Conservation (phyloP, 164 flowering plant genomes). For the Vitis rupestris region DNA sequence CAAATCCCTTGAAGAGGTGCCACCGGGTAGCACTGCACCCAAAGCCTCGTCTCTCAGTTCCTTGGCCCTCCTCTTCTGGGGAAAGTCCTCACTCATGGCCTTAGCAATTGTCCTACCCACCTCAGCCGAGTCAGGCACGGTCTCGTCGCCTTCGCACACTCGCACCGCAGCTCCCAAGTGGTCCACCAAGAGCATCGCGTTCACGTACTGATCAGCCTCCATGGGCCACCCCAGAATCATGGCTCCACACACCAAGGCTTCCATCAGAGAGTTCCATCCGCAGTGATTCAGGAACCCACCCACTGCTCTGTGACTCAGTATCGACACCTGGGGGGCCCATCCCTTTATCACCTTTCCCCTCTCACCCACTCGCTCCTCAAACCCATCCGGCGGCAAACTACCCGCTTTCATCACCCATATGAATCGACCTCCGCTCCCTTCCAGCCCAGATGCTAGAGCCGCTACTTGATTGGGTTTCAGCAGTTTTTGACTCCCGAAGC, state of each 20-base stretch:
- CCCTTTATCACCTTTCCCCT: slow-evolving; percentile 35
- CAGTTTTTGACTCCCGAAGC: slow-evolving; percentile 47
- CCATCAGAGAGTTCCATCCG: slow-evolving; percentile 37
- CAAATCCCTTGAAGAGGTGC: slow-evolving; percentile 36
- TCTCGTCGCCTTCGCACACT: slow-evolving; percentile 35
- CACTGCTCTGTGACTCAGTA: slow-evolving; percentile 27
- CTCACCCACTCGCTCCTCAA: slow-evolving; percentile 39
- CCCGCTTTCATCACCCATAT: slow-evolving; percentile 42
- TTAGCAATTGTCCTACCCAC: slow-evolving; percentile 24
- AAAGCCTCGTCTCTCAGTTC: slow-evolving; percentile 25
- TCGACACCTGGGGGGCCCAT: slow-evolving; percentile 27
- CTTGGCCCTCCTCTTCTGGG: slow-evolving; percentile 22
- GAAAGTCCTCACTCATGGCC: slow-evolving; percentile 13
- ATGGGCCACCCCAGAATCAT: slow-evolving; percentile 38
- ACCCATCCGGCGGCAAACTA: slow-evolving; percentile 30
- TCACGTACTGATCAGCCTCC: slow-evolving; percentile 42
- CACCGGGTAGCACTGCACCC: slow-evolving; percentile 32
- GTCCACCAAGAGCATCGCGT: slow-evolving; percentile 41
- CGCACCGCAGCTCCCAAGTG: slow-evolving; percentile 31
- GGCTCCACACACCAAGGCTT: slow-evolving; percentile 27
- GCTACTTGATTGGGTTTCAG: slow-evolving; percentile 27
- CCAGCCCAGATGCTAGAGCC: slow-evolving; percentile 40
- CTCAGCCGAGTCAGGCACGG: slow-evolving; percentile 35
- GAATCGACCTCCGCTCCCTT: slow-evolving; percentile 41
- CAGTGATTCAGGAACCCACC: slow-evolving; percentile 35